Evolutionary conservation across 306 rosid genomes (phyloP).

Genomic region (Abrus pulchellus): DNA sequence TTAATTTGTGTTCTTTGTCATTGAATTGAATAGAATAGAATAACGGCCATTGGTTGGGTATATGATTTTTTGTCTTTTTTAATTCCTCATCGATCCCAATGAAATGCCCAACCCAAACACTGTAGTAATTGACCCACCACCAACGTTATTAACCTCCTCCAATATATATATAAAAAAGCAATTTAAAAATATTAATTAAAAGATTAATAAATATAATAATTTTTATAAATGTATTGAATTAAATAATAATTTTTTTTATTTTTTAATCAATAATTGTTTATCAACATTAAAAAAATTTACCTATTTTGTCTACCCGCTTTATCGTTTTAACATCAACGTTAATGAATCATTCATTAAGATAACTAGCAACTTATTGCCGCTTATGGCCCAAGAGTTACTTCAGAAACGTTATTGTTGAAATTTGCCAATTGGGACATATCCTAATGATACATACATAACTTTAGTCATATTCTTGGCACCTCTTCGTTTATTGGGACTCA

Average conservation of each 20-base stretch:
- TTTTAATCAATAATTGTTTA: too few species aligned
- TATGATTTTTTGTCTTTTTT: neutral
- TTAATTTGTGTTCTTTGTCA: constrained; percentile 23
- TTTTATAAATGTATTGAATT: too few species aligned
- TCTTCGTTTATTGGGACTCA: constrained; percentile 2
- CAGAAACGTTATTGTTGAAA: constrained; percentile 9
- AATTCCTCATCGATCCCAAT: constrained; percentile 64
- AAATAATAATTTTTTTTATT: too few species aligned
- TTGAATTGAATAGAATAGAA: constrained; percentile 32
- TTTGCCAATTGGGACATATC: constrained; percentile 30
- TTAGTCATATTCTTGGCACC: neutral
- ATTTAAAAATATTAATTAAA: too few species aligned
- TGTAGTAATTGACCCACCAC: constrained; percentile 36
- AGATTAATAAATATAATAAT: too few species aligned
- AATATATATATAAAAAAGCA: too few species aligned
- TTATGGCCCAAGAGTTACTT: neutral
- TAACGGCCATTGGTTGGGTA: constrained; percentile 45
- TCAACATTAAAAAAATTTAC: too few species aligned
- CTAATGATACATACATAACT: constrained; percentile 32
- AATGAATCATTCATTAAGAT: neutral
- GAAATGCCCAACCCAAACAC: constrained; percentile 35
- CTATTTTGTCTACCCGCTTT: too few species aligned
- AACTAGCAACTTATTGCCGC: neutral
- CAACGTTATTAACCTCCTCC: neutral
- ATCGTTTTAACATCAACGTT: neutral